Percentiles rank a stretch among this genome's conserved stretches.
Conservation (phyloP, 2,329 filamentous ascomycete species). For the Coniosporium tulheliwenetii region DNA sequence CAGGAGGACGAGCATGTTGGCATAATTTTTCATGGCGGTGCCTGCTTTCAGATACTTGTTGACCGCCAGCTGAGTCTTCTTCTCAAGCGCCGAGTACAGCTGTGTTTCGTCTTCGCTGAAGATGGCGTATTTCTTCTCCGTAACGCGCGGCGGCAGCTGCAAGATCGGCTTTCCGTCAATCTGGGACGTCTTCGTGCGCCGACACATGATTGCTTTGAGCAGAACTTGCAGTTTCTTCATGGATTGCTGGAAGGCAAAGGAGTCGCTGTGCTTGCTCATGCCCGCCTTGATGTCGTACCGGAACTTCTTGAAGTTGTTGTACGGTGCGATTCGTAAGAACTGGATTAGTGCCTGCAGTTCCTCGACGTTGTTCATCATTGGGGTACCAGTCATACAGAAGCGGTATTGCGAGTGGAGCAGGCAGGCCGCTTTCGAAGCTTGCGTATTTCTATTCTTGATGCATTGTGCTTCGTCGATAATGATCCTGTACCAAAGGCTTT, state of each 20-base stretch:
- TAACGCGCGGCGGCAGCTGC: conserved; percentile 47
- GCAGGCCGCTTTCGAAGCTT: conserved; percentile 43
- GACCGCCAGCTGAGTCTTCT: conserved; percentile 51
- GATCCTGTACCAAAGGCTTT: conserved; percentile 48
- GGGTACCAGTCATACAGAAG: conserved; percentile 66
- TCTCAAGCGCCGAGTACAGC: conserved; percentile 53
- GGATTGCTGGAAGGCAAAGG: conserved; percentile 17
- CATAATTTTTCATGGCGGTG: conserved; percentile 58
- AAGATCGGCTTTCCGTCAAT: conserved; percentile 71
- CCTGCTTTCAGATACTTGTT: conserved; percentile 59
- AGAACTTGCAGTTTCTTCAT: conserved; percentile 61
- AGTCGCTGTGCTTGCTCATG: conserved; percentile 10
- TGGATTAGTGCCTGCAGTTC: conserved; percentile 66
- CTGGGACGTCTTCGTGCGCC: conserved; percentile 63
- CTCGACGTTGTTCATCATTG: conserved; percentile 73
- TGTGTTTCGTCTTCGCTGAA: conserved; percentile 50
- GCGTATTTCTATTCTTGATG: conserved; percentile 60
- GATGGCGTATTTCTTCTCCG: conserved; percentile 43
- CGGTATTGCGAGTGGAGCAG: conserved; percentile 44
- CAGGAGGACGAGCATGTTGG: conserved; percentile 63
- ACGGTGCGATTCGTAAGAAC: conserved; percentile 65
- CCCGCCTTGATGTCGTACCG: too few species aligned
- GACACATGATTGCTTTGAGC: conserved; percentile 65
- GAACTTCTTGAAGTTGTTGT: conserved; percentile 50
- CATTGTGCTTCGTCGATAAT: conserved; percentile 69